These are phyloP conservation scores for Hyaloperonospora brassicae DNA, from an alignment of 352 stramenopile genomes.

Conservation along the genomic window DNA sequence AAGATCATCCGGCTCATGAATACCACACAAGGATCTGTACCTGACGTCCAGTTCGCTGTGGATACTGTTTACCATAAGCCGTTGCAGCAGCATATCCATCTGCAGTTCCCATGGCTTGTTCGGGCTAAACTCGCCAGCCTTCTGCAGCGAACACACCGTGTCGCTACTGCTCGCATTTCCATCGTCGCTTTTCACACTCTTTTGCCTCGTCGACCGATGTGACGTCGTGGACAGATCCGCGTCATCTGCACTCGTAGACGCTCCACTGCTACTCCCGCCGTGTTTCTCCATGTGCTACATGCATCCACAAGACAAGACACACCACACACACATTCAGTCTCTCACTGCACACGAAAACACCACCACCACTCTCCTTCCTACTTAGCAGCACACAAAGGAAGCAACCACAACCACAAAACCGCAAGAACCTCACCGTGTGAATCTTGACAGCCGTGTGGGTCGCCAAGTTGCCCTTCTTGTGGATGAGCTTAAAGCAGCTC, in stretches of 20 bases:
- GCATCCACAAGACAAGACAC: constrained; percentile 2
- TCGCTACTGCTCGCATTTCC: background rate
- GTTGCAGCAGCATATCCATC: constrained; percentile 80
- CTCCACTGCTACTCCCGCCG: constrained; percentile 17
- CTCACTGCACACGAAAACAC: background rate
- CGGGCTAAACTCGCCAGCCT: constrained; percentile 8
- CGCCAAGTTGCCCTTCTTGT: constrained; percentile 79
- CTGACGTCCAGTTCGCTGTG: constrained; percentile 68
- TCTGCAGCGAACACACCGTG: constrained; percentile 1
- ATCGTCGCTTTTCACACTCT: constrained; percentile 16
- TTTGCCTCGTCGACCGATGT: constrained; percentile 12
- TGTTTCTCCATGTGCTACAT: constrained; percentile 18
- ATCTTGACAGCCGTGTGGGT: constrained; percentile 73
- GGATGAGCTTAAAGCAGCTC: constrained; percentile 82
- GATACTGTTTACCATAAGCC: constrained; percentile 78
- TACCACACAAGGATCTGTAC: constrained; percentile 19
- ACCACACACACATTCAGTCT: background rate
- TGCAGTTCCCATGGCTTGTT: constrained; percentile 76
- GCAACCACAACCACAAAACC: no score
- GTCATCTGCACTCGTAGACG: constrained; percentile 21
- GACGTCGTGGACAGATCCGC: constrained; percentile 27
- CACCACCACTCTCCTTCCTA: background rate
- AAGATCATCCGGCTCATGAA: background rate
- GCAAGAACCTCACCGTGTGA: constrained; percentile 15
- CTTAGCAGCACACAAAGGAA: no score